Conservation (phyloP, 257 asterid genomes). For the Verbena officinalis region DNA sequence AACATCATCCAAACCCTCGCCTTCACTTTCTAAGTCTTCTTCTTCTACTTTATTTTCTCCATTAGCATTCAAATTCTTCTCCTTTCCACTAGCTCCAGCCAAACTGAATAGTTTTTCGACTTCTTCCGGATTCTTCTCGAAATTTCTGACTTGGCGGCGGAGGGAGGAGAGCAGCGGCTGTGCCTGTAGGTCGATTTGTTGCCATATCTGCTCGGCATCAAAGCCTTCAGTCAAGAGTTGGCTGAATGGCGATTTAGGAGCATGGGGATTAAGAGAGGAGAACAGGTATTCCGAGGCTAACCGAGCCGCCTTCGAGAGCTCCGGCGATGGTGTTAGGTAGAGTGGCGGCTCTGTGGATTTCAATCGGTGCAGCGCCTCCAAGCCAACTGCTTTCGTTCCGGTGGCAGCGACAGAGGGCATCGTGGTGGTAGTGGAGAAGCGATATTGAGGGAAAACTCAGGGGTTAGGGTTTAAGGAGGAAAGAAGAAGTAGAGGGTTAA, state of each 20-base stretch:
- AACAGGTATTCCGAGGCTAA: constrained; percentile 63
- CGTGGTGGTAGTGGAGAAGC: constrained; percentile 28
- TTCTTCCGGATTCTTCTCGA: constrained; percentile 70
- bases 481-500: neutral
- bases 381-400: constrained; percentile 32
- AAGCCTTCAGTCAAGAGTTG: constrained; percentile 62
- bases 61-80: constrained; percentile 17
- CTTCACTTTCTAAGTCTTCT: constrained; percentile 32
- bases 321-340: constrained; percentile 69
- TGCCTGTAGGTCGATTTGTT: constrained; percentile 87
- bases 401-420: constrained; percentile 36
- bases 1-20: constrained; percentile 40
- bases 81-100: constrained; percentile 27
- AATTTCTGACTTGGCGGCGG: constrained; percentile 57
- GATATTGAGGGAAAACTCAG: constrained; percentile 27
- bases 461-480: constrained; percentile 41
- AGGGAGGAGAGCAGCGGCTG: constrained; percentile 67
- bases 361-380: constrained; percentile 56
- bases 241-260: constrained; percentile 63
- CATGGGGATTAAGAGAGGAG: constrained; percentile 57
- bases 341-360: constrained; percentile 66
- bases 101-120: constrained; percentile 44
- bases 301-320: constrained; percentile 70
- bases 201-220: constrained; percentile 84
- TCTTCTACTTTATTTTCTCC: constrained; percentile 15